Evolutionary conservation across 495 filamentous ascomycete species (phyloP), one percentile per base, ranked within the genome.

Genomic region (Hypomontagnella monticulosa): DNA sequence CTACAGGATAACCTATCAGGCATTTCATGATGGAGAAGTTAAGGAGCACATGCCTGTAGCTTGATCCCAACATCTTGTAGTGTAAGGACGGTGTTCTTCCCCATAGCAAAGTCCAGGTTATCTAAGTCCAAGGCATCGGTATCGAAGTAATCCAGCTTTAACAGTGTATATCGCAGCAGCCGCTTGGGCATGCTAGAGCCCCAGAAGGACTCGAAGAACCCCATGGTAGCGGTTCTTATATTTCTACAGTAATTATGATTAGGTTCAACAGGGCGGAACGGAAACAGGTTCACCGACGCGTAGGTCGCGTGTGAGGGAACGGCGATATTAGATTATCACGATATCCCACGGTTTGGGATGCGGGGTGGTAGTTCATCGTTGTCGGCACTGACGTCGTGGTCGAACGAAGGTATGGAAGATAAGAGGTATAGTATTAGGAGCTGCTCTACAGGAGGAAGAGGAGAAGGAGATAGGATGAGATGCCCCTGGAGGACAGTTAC

Each of bases 1-100:
- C n/a, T 43, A 49, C 55, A 58, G 27, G 69, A 48, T 18, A 64
- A 38, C 15, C 19, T 40, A 55, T 50, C 37, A 34, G 65, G 38
- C 44, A 36, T 18, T 12, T 38, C 53, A 49, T 47, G 23, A 18
- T 23, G 27, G 16, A 56, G 51, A 38, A 63, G 4, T 9, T 27
- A 32, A 18, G 32, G 23, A 27, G 6, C 23, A 71, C 84, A 70
- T 81, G 89, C 92, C 81, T 89, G 85, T 48, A 90, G 68, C 67
- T 88, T 87, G 40, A 97, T 74, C 2, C 88, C 90, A 51, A 97
- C 85, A 83, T 97, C 89, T 59, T 87, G 83, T 41, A 97, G 84
- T 73, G 96, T 92, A 32, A 96, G 81, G 0, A 87, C 88, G 54
- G 87, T 93, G 63, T 86, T 86, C 73, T 87, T 87, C 0, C 93